These are phyloP conservation scores for Diaporthe nobilis DNA, from an alignment of 2,329 filamentous ascomycete genomes.

Conservation along the genomic window DNA sequence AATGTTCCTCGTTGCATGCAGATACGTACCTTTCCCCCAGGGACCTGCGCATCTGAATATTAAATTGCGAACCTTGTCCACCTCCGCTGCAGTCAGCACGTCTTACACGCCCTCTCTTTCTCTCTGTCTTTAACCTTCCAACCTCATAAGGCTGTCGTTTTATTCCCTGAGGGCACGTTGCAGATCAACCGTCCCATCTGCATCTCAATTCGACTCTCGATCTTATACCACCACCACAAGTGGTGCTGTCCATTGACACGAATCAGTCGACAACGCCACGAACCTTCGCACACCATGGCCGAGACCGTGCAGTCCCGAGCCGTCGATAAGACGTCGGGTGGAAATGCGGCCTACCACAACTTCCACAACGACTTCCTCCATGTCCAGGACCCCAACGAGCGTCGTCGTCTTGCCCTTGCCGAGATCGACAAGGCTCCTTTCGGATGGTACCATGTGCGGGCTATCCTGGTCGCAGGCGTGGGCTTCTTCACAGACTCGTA, in stretches of 20 bases:
- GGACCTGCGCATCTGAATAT: conserved; percentile 10
- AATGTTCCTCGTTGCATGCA: conserved; percentile 4
- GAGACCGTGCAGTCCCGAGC: conserved; percentile 38
- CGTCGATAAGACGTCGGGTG: conserved; percentile 68
- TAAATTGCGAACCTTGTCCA: conserved; percentile 36
- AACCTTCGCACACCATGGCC: conserved; percentile 41
- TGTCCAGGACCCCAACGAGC: conserved; percentile 81
- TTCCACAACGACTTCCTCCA: conserved; percentile 80
- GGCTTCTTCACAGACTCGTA: conserved; percentile 89
- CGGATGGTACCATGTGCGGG: conserved; percentile 87
- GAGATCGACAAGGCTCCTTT: conserved; percentile 87
- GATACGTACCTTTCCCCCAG: conserved; percentile 21
- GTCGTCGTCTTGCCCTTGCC: conserved; percentile 82
- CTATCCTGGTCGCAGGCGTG: conserved; percentile 83
- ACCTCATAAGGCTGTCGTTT: not conserved
- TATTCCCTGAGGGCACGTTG: not conserved
- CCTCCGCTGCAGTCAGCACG: conserved; percentile 17
- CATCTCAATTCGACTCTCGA: conserved; percentile 2
- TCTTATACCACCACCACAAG: not conserved
- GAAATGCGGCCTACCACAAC: conserved; percentile 81
- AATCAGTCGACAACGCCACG: not conserved
- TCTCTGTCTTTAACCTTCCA: conserved; percentile 13
- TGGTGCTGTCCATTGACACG: not conserved
- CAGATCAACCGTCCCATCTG: not conserved
- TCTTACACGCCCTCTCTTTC: not conserved